Evolutionary conservation across 768 basidiomycete species (phyloP), one percentile per base, ranked within the genome.

Genomic region (Mycena galopus): DNA sequence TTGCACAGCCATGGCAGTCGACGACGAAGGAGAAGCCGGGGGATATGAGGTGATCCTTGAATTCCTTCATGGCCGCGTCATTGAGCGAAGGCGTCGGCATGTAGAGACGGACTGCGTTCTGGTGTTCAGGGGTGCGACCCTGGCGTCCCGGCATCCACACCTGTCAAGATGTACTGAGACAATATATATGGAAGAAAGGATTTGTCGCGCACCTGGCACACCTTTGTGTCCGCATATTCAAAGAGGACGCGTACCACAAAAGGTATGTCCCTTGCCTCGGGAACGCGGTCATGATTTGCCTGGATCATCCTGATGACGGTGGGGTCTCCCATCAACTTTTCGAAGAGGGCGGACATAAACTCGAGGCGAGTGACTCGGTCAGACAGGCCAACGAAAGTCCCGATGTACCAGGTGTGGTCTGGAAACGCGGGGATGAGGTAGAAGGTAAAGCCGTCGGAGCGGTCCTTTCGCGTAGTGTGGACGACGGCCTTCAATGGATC

Each of bases 1-100:
- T 59, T 0, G 66, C 42, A 14, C 57, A 57, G 9, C 66, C 66
- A 33, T 57, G 57, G 21, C 32, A 50, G 33, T 67, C 66, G 25
- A 67, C 57, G 25, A 67, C 32, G 47, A 67, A 67, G 44, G 66
- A 33, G 47, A 67, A 67, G 57, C 57, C 44, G 10, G 57, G n/a
- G 44, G 57, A 50, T 2, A 33, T 51, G 58, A 68, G 67, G 58
- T 37, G 67, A 3, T 12, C 35, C 50, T 68, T 68, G 58, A 58
- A 68, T 2, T n/a, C 29, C 37, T 68, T 61, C 58, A 68, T 55
- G 8, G 67, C 33, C 8, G 23, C 47, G 10, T 51, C 47, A 16
- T 60, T 3, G 17, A 61, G 7, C 4, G 67, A 68, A 14, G 58
- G 67, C 11, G 67, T 58, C 25, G 67, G 67, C 58, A 68, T 60